Evolutionary conservation across 345 rosid species (phyloP), one percentile per base, ranked within the genome.

Genomic region (Nephelium lappaceum): DNA sequence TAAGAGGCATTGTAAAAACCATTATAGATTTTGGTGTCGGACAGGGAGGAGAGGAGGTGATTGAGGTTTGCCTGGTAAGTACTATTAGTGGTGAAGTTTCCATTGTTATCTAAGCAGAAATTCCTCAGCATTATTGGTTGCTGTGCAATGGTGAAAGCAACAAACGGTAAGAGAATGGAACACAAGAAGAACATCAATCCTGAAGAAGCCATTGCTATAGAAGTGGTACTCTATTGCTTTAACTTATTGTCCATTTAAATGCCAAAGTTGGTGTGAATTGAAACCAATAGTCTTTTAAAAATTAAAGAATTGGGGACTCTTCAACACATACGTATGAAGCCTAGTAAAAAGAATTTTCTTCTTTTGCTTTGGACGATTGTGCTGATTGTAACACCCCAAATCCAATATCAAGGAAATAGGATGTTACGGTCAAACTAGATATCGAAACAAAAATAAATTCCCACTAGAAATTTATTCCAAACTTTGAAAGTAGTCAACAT

Each of bases 41-140:
- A 51, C 38, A 89, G 61, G 39, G 83, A 70, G 5, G 83, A 76
- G 65, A 83, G 51, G 51, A 88, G 74, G 43, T 25, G 66, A 31
- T 80, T 63, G 10, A 86, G 81, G 83, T 85, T 88, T 21, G 67
- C 11, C 45, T 82, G 75, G 84, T 84, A 88, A 68, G 75, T 62
- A 45, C 70, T 68, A 69, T 79, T 79, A 27, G 69, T 21, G 60
- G 91, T 74, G 84, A 68, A 84, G 78, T 80, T 86, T 31, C 87
- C 91, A 43, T 73, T 81, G 58, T 82, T 77, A 70, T 78, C 67
- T 43, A 62, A 71, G 72, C 84, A 85, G 5, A 82, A 14, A 47
- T 78, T 11, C 0, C 5, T 0, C 0, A 71, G 45, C 1, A 27
- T 4, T 45, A 11, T 45, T 39, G 6, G 3, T 5, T 36, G 12